A percentile compares a stretch with the other conserved stretches of the same genome.
Evolutionary conservation across 768 basidiomycete genomes (phyloP).

Genomic region (Clavulina sp.): DNA sequence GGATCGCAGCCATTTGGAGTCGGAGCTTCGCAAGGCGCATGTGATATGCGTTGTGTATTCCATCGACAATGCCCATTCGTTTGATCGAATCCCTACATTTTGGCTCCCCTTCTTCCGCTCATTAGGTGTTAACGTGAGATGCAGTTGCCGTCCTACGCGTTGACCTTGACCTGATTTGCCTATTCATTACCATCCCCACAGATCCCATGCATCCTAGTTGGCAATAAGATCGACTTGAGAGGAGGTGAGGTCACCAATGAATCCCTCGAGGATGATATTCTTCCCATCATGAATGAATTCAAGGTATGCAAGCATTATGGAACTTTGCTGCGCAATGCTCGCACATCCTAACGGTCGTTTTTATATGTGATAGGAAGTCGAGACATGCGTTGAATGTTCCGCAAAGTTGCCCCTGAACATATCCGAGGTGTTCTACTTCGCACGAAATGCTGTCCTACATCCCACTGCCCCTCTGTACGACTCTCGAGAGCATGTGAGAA

Average conservation of each 20-base stretch:
- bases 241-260: slow-evolving; percentile 90
- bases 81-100: slow-evolving; percentile 93
- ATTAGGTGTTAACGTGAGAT: slow-evolving; percentile 79
- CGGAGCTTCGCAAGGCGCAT: slow-evolving; percentile 92
- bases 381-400: slow-evolving; percentile 96
- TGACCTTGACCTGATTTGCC: slow-evolving; percentile 5
- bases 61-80: slow-evolving; percentile 90
- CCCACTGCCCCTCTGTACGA: slow-evolving; percentile 96
- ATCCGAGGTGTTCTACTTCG: slow-evolving; percentile 96
- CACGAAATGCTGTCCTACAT: slow-evolving; percentile 92
- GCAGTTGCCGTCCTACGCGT: background rate
- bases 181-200: slow-evolving; percentile 18
- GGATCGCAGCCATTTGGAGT: slow-evolving; percentile 76
- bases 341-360: background rate
- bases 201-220: slow-evolving; percentile 93
- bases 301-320: slow-evolving; percentile 50
- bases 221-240: slow-evolving; percentile 94
- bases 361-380: slow-evolving; percentile 56
- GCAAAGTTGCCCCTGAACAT: slow-evolving; percentile 80
- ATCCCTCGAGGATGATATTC: slow-evolving; percentile 83
- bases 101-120: slow-evolving; percentile 94
- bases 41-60: slow-evolving; percentile 97
- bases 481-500: slow-evolving; percentile 79
- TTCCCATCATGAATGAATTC: slow-evolving; percentile 97
- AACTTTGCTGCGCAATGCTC: background rate